Base-by-base conservation (phyloP, 1,139 yeast species). In the Ashbya aceris region DNA sequence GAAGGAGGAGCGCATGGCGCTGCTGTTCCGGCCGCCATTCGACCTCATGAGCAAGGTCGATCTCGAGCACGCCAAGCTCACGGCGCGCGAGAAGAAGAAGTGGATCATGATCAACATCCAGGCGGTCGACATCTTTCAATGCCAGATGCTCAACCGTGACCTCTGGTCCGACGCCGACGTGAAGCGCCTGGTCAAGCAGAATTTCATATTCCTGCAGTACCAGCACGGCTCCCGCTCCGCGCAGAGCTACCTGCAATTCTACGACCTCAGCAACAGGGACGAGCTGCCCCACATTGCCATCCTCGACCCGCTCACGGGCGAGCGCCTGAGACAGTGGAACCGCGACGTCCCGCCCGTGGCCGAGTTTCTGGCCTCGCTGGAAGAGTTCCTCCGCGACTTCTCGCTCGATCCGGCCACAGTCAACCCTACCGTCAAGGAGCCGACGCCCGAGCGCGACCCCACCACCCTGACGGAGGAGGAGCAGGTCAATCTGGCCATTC, bases 281-380 rank as follows among this genome's bases (percentile, higher is more conserved):
- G 71, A 66, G 28, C 81, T 69, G 56, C 99, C 99, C 1, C 96
- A 91, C 59, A 78, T 93, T 34, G 86, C 96, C 2, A 84, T 93
- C 34, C 61, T 93, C 43, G 99, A 93, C 58, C 96, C 98, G 1
- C 76, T 89, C 58, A 91, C 98, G 0, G 97, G 97, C 10, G 98
- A 91, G 62, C 71, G 95, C 46, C 74, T 86, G 43, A 73, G 74
- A 51, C 70, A 70, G 46, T 89, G 96, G 95, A 73, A 73, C 39
- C 45, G 52, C 7, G 77, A 77, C 10, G 79, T 78, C 1, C 94
- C 93, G 0, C 65, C 66, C 30, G 69, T 73, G 1, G 64, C 64
- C 8, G 69, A 64, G 10, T 89, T 91, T 77, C 59, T 80, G 13
- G 71, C 72, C 34, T 82, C 79, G 38, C 73, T 79, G 1, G 70